Evolutionary conservation across 495 filamentous ascomycete genomes (phyloP).

Genomic region (Tuber calosporum): DNA sequence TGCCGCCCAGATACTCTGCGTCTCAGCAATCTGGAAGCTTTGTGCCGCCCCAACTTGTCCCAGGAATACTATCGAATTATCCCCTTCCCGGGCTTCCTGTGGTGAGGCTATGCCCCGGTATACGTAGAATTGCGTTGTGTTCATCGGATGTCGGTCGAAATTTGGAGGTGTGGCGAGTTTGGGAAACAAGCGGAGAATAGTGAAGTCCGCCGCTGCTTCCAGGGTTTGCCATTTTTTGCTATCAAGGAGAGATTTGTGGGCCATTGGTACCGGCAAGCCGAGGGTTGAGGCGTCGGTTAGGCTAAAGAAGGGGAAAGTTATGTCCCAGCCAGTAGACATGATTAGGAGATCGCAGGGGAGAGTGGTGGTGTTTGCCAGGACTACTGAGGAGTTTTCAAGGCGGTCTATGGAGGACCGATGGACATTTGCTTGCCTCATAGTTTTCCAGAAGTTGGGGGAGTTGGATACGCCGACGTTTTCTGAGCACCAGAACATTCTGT

Average conservation of each 20-base stretch:
- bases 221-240: slow-evolving; percentile 27
- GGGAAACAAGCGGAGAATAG: slow-evolving; percentile 63
- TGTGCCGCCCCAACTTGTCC: slow-evolving; percentile 60
- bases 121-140: slow-evolving; percentile 47
- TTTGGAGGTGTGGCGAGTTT: slow-evolving; percentile 46
- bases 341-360: slow-evolving; percentile 27
- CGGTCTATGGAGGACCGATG: slow-evolving; percentile 67
- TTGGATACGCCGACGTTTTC: slow-evolving; percentile 36
- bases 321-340: slow-evolving; percentile 43
- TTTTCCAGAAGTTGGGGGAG: slow-evolving; percentile 44
- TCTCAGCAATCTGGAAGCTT: slow-evolving; percentile 57
- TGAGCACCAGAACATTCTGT: slow-evolving; percentile 34
- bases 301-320: slow-evolving; percentile 42
- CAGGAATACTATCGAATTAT: slow-evolving; percentile 59
- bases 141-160: slow-evolving; percentile 22
- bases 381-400: slow-evolving; percentile 51
- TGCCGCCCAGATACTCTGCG: slow-evolving; percentile 65
- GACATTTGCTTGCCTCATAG: slow-evolving; percentile 52
- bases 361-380: slow-evolving; percentile 19
- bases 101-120: slow-evolving; percentile 67
- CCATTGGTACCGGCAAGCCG: slow-evolving; percentile 24
- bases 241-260: slow-evolving; percentile 28
- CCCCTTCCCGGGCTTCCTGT: slow-evolving; percentile 46
- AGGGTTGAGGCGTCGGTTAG: slow-evolving; percentile 26
- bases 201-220: slow-evolving; percentile 50